These are phyloP conservation scores for Tremellales sp. DNA, from an alignment of 1,284 basidiomycete genomes.

Conservation along the genomic window DNA sequence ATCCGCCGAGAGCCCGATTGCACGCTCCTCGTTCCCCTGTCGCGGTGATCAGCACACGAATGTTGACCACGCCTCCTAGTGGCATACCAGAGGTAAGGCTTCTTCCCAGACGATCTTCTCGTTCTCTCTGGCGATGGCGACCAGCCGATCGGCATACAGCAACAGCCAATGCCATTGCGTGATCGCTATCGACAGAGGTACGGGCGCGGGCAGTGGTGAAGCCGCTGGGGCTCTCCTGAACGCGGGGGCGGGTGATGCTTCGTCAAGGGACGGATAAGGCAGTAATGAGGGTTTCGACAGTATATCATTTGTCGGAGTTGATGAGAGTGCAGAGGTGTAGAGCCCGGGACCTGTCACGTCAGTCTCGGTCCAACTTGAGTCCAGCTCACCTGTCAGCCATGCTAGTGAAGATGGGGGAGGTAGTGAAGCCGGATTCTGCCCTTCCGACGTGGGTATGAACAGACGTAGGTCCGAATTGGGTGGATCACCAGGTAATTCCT, in stretches of 20 bases:
- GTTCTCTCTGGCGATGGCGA: constrained; percentile 74
- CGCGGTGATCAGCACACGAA: background rate
- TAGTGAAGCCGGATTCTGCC: constrained; percentile 56
- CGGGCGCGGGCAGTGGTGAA: constrained; percentile 50
- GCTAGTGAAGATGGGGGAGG: constrained; percentile 62
- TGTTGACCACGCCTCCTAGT: background rate
- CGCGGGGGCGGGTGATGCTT: constrained; percentile 63
- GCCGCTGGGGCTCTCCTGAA: constrained; percentile 20
- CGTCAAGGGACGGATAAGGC: constrained; percentile 60
- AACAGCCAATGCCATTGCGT: constrained; percentile 92
- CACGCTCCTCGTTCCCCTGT: constrained; percentile 67
- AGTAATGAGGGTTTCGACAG: constrained; percentile 33
- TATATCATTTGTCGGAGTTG: constrained; percentile 31
- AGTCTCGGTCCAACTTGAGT: background rate
- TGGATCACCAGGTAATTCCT: constrained; percentile 74
- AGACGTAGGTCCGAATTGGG: constrained; percentile 72
- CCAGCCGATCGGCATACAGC: constrained; percentile 73
- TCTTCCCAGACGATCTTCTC: constrained; percentile 84
- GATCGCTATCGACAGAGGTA: constrained; percentile 64
- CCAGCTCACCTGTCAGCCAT: constrained; percentile 77
- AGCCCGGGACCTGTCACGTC: constrained; percentile 64
- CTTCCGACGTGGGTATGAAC: constrained; percentile 61
- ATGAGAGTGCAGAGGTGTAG: constrained; percentile 63
- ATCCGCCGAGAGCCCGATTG: constrained; percentile 73
- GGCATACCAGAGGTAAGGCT: constrained; percentile 66